Conservation (phyloP, 2,329 filamentous ascomycete genomes). For the Cadophora sp. region DNA sequence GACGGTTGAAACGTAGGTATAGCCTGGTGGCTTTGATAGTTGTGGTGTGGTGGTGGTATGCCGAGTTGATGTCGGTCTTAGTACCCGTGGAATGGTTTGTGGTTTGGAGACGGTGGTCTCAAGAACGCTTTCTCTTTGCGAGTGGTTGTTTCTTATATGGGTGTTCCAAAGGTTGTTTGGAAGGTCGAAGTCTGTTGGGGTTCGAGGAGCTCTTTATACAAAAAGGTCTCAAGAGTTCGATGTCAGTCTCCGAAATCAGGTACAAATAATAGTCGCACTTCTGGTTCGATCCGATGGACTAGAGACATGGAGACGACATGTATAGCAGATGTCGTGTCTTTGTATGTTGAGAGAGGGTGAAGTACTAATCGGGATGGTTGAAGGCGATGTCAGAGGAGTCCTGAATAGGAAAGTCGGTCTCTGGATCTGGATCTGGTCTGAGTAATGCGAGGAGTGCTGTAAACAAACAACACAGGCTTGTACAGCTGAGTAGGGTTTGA, state of each 20-base stretch:
- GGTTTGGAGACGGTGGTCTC: constrained; percentile 6
- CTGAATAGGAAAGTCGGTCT: constrained; percentile 23
- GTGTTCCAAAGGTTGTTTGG: constrained; percentile 21
- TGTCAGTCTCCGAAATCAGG: constrained; percentile 45
- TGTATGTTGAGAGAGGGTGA: constrained; percentile 31
- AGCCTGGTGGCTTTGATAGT: constrained; percentile 28
- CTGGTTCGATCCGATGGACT: constrained; percentile 39
- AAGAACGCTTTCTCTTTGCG: constrained; percentile 20
- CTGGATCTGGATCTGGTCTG: constrained; percentile 6
- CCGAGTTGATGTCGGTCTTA: constrained; percentile 25
- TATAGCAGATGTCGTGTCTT: constrained; percentile 30
- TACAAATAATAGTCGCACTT: constrained; percentile 40
- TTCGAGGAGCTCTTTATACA: constrained; percentile 27
- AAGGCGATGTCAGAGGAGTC: constrained; percentile 15
- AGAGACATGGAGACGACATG: constrained; percentile 44
- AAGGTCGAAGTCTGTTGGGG: constrained; percentile 27
- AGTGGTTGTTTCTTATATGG: constrained; percentile 18
- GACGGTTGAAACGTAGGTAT: constrained; percentile 41
- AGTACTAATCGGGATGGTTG: constrained; percentile 27
- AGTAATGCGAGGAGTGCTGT: constrained; percentile 23
- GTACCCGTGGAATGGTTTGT: constrained; percentile 22
- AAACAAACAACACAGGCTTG: constrained; percentile 9
- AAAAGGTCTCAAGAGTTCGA: constrained; percentile 17
- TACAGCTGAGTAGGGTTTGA: constrained; percentile 28
- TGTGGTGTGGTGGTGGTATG: constrained; percentile 22